Percentiles rank a stretch among this genome's conserved stretches.
Evolutionary conservation across 2,329 filamentous ascomycete species (phyloP).

Genomic region (Colletotrichum truncatum): DNA sequence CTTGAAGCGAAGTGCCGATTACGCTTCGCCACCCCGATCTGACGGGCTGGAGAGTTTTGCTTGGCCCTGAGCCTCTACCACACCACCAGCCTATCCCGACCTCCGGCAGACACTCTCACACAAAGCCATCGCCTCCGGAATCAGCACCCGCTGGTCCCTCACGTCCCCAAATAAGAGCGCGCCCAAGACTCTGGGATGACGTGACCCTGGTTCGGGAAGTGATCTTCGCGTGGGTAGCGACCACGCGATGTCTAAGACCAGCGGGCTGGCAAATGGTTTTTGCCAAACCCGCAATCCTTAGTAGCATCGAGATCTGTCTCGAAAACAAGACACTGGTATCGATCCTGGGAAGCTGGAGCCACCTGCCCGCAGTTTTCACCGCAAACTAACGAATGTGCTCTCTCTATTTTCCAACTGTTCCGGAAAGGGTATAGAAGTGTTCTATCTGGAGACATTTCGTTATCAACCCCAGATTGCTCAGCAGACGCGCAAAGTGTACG

Average conservation of each 20-base stretch:
- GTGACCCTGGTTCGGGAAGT: conserved; percentile 4
- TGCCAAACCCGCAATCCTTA: conserved; percentile 4
- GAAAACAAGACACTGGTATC: neutral
- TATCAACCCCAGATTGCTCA: neutral
- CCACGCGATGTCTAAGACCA: conserved; percentile 13
- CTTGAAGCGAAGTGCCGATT: neutral
- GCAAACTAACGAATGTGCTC: neutral
- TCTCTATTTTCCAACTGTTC: neutral
- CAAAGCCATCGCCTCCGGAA: neutral
- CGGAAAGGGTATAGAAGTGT: neutral
- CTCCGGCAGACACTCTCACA: neutral
- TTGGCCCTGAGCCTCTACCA: neutral
- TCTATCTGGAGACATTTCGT: neutral
- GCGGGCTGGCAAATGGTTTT: neutral
- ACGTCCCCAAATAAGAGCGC: neutral
- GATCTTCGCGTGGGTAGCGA: conserved; percentile 1
- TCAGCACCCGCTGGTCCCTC: conserved; percentile 1
- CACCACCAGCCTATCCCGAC: neutral
- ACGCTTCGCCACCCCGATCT: conserved; percentile 10
- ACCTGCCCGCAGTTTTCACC: neutral
- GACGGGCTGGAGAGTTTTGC: neutral
- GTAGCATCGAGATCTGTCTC: conserved; percentile 3
- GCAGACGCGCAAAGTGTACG: neutral
- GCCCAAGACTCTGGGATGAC: conserved; percentile 1
- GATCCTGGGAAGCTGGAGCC: neutral